Base-by-base conservation (phyloP, 352 stramenopile genomes). In the Plasmopara halstedii region DNA sequence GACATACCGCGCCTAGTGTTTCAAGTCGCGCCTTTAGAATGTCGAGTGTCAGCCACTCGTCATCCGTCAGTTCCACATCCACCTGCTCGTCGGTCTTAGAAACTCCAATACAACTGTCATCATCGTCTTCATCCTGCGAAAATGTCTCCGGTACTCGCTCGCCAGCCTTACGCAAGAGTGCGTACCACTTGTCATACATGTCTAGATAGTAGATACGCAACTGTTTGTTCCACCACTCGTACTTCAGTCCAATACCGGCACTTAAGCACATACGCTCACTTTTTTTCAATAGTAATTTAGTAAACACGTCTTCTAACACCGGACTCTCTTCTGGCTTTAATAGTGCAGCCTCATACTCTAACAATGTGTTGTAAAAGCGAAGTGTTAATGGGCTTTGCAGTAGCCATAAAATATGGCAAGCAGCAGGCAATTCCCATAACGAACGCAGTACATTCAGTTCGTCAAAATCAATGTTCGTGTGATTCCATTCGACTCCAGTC, bases 201-300 rank as follows among this genome's bases (percentile, higher is more conserved):
- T 68, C 67, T 46, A 83, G 67, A 61, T 90, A 93, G 62, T 89
- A 86, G 48, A 85, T 70, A 7, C 73, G 71, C 48, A 93, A 59
- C 46, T 89, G 81, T 51, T 89, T 88, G 66, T 85, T 88, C 81
- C 81, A 93, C 78, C 78, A 90, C 56, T 88, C 76, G 51, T 93
- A 93, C 64, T 87, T 84, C 35, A 93, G 76, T 2, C 79, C 78
- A 23, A 89, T 76, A 14, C 81, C 81, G 27, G 74, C 69, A 15
- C 65, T 73, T n/a, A 90, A 47, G 46, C 73, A 86, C 20, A 78
- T 72, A 22, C 81, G 74, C 51, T 90, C 79, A 46, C 74, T 89
- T 50, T 93, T 89, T 51, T 85, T 83, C 5, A 90, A 65, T 50
- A 93, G 40, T 9, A 93, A 56, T 53, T 90, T 93, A 14, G 82